Evolutionary conservation across 148 eudicot species (phyloP), one percentile per base, ranked within the genome.

Genomic region (Drosera capensis): DNA sequence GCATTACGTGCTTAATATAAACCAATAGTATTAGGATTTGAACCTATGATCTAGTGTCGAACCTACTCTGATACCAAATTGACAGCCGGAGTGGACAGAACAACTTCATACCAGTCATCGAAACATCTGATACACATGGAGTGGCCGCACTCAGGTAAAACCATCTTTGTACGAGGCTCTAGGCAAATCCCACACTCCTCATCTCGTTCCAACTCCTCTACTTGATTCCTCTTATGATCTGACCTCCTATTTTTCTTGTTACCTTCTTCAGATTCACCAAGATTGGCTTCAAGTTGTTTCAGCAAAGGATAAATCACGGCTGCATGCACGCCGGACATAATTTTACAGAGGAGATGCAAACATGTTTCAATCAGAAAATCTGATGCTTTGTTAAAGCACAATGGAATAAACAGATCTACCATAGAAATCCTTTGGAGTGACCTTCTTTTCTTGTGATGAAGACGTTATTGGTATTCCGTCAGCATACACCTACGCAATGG

Each of bases 161-260:
- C 94, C 61, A 79, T 70, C 46, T 77, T 77, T 3, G 73, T 58
- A 58, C 73, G 63, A 47, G 55, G 52, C 59, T 87, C 96, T 90
- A 82, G 63, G 47, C 96, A 87, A 58, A 87, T 87, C 9, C 83
- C 82, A 44, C 96, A 87, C 48, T 87, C 96, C 17, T 79, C 82
- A 20, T 87, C 96, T 54, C 65, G 52, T 17, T 71, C 74, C 8
- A 56, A 20, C 51, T 74, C 82, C 35, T 52, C 46, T 40, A 28
- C 54, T 23, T 21, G 16, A 1, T 52, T 67, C 48, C 28, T 43
- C 47, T 54, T 74, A 35, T 71, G 75, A 29, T 75, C 79, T 5
- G 42, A 25, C 25, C 42, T 60, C 20, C 46, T 60, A 40, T 35
- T 48, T 59, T 63, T 55, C 24, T 46, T 44, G 20, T 62, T 56